phyloP scores from a whole-genome alignment of 148 eudicot genomes.

The Rhododendron kiyosumense region DNA sequence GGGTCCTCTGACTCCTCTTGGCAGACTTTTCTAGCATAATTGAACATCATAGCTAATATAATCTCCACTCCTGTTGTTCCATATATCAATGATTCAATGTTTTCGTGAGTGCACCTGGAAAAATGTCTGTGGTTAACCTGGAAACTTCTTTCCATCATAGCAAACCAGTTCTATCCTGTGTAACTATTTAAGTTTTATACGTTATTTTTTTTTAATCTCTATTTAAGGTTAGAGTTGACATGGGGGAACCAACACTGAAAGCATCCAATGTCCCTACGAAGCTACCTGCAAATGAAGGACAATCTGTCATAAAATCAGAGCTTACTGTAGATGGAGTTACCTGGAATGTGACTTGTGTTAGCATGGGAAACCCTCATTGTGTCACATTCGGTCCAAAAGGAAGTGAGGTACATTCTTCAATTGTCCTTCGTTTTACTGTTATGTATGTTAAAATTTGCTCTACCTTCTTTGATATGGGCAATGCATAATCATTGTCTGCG shows the following conservation, averaged over 20 bases:
- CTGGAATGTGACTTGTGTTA: constrained; percentile 92
- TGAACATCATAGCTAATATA: not conserved
- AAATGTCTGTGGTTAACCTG: not conserved
- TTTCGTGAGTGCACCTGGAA: not conserved
- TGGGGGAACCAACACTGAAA: constrained; percentile 86
- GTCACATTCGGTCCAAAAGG: constrained; percentile 71
- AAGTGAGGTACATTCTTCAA: constrained; percentile 48
- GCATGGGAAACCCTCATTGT: constrained; percentile 99
- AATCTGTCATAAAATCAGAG: constrained; percentile 65
- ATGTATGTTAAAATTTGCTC: not conserved
- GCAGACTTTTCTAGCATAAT: not conserved
- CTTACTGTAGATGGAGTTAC: constrained; percentile 67
- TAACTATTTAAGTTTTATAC: not conserved
- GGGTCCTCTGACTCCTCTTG: not conserved
- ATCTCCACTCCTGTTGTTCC: not conserved
- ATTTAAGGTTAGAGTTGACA: constrained; percentile 89
- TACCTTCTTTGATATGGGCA: not conserved
- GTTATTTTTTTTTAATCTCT: constrained; percentile 7
- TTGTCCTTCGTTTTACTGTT: not conserved
- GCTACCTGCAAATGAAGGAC: constrained; percentile 60
- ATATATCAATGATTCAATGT: not conserved
- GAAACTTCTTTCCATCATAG: not conserved
- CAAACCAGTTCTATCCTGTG: not conserved
- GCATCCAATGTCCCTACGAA: constrained; percentile 80
- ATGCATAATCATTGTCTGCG: not conserved